phyloP scores from a whole-genome alignment of 1,139 yeast species.

The Geotrichum fermentans region DNA sequence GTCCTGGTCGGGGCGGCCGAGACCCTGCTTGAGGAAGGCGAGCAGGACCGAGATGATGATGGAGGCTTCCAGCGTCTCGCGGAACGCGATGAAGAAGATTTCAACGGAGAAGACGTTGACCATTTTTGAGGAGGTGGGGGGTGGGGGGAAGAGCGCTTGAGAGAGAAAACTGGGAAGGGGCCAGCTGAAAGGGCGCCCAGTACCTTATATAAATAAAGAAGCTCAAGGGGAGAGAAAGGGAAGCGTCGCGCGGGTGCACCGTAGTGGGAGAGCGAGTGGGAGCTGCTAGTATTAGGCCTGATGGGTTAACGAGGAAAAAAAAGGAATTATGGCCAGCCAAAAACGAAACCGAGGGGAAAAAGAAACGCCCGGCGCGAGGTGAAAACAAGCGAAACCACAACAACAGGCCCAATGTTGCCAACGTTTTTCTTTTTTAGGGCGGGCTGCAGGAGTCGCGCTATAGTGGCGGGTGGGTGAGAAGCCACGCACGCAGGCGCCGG shows the following conservation, averaged over 20 bases:
- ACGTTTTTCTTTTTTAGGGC: no score
- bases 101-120: constrained; percentile 41
- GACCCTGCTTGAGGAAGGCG: constrained; percentile 84
- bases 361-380: no score
- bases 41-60: constrained; percentile 83
- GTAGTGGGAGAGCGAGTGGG: not conserved
- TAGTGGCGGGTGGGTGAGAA: no score
- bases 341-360: no score
- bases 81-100: constrained; percentile 75
- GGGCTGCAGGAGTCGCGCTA: no score
- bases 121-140: constrained; percentile 26
- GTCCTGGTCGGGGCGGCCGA: constrained; percentile 52
- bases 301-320: no score
- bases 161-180: not conserved
- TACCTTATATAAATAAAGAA: not conserved
- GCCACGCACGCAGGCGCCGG: no score
- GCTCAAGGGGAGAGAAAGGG: not conserved
- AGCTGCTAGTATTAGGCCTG: not conserved
- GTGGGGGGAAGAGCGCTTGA: not conserved
- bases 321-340: no score
- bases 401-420: no score
- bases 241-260: not conserved
- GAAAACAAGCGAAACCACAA: no score
- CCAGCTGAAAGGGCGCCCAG: no score
- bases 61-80: constrained; percentile 88